A percentile compares a stretch with the other conserved stretches of the same genome.
Evolutionary conservation across 2,329 filamentous ascomycete genomes (phyloP).

Genomic region (Xylaria sp.): DNA sequence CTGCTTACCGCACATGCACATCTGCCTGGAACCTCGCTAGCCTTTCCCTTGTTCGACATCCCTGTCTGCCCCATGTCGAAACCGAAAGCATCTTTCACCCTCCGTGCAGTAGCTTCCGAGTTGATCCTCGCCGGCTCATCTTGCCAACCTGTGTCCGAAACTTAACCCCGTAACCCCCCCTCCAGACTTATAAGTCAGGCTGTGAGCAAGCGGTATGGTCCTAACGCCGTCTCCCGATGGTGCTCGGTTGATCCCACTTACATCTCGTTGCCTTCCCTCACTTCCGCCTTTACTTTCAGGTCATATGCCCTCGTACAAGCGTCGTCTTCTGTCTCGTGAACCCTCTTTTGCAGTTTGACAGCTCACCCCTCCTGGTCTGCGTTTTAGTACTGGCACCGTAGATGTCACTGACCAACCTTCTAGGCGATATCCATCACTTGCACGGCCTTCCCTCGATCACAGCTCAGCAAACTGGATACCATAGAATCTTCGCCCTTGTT

Average conservation of each 20-base stretch:
- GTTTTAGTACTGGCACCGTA: background rate
- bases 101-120: slow-evolving; percentile 8
- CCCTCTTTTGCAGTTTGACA: background rate
- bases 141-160: background rate
- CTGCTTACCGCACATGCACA: background rate
- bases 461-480: slow-evolving; percentile 7
- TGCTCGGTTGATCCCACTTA: too few relatives aligned
- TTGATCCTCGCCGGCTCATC: slow-evolving; percentile 8
- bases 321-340: background rate
- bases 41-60: background rate
- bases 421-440: slow-evolving; percentile 25
- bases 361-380: slow-evolving; percentile 1
- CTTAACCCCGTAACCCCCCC: background rate
- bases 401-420: slow-evolving; percentile 19
- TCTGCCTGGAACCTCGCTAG: background rate
- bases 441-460: slow-evolving; percentile 6
- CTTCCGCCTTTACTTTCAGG: background rate
- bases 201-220: slow-evolving; percentile 18
- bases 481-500: slow-evolving; percentile 6
- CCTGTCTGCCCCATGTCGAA: slow-evolving; percentile 10
- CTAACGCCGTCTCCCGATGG: too few relatives aligned
- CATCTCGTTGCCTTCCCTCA: background rate
- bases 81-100: background rate
- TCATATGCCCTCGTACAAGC: background rate
- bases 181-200: slow-evolving; percentile 2